phyloP scores from a whole-genome alignment of 2,329 filamentous ascomycete species.

The Aspergillus eucalypticola region DNA sequence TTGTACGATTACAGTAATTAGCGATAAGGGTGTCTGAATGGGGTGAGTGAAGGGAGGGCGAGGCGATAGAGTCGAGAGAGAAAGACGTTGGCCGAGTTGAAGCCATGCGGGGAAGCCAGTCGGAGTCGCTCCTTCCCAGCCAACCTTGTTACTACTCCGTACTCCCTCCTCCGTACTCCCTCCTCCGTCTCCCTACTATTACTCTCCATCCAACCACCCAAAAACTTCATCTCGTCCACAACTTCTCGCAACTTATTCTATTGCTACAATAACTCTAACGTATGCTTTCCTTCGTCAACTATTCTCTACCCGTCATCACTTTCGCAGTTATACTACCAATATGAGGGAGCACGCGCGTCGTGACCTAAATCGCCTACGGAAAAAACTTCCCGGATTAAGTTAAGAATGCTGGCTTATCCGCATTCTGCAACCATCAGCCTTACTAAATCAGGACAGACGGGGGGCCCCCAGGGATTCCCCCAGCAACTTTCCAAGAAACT shows the following conservation, averaged over 20 bases:
- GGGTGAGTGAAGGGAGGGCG: neutral
- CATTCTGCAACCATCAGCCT: neutral
- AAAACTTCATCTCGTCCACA: no score
- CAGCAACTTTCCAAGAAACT: neutral
- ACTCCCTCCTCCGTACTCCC: neutral
- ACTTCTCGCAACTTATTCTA: no score
- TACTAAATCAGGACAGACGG: neutral
- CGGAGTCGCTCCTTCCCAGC: neutral
- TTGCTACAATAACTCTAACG: no score
- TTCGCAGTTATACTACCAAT: no score
- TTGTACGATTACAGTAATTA: neutral
- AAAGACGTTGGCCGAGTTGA: neutral
- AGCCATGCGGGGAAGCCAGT: constrained; percentile 1
- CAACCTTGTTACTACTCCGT: neutral
- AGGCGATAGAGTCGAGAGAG: neutral
- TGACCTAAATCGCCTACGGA: neutral
- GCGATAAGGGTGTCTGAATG: neutral
- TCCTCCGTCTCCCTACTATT: no score
- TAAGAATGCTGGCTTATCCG: neutral
- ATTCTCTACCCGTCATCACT: no score
- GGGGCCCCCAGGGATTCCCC: neutral
- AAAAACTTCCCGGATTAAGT: neutral
- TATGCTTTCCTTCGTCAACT: no score
- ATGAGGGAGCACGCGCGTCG: no score
- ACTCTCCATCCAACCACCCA: no score